Base-by-base conservation (phyloP, 345 rosid genomes). In the Brassica incana region DNA sequence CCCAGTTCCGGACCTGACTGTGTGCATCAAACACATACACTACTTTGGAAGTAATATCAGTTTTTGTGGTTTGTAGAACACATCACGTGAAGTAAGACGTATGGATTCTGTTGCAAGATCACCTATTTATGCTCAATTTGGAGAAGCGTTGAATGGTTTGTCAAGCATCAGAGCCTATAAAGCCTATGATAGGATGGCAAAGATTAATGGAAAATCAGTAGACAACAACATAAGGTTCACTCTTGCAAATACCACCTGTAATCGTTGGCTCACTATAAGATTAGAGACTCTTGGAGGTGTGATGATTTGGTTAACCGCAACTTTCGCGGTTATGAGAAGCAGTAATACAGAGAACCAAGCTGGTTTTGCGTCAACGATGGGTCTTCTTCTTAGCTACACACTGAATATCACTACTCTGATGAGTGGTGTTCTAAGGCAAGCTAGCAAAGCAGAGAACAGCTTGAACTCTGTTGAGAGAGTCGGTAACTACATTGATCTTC, bases 371-470 rank as follows among this genome's bases (percentile, higher is more conserved):
- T 89, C 99, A 16, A 85, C 86, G 35, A 93, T 95, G 99, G 99
- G 99, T 80, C 85, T 95, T 43, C 98, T 95, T 76, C 94, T 95
- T 71, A 93, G 92, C 75, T 93, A 91, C 83, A 87, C 97, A 59
- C 85, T 95, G 76, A 93, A 91, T 70, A 93, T 95, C 59, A 90
- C 96, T 38, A 84, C 70, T 76, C 80, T 95, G 60, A 77, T 95
- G 85, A 89, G 94, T 79, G 94, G 83, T 62, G 98, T 91, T 77
- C 79, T 91, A 76, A 88, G 94, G 81, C 93, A 87, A 77, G 99
- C 98, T 76, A 95, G 99, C 73, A 80, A 86, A 58, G 99, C 98
- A 25, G 99, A 95, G 82, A 95, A 95, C 79, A 91, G 99, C 76
- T 88, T 95, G 73, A 95, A 95, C 82, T 84, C 97, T 32, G 97